Base-by-base conservation (phyloP, 768 basidiomycete species). In the Collybia sp. region DNA sequence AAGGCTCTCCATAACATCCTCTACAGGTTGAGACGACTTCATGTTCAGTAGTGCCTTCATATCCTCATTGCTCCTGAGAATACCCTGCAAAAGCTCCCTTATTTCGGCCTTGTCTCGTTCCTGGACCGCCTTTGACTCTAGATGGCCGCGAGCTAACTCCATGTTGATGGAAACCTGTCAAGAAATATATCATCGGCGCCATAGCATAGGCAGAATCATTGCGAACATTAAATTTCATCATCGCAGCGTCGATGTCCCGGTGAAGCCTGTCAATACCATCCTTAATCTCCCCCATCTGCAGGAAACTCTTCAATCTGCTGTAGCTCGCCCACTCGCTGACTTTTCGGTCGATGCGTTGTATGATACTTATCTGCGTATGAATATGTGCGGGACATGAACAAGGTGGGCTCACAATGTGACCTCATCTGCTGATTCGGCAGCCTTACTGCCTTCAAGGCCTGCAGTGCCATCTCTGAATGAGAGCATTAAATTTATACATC, bases 1-100 rank as follows among this genome's bases (percentile, higher is more conserved):
- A 16, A 76, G 58, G 33, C 62, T 61, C 44, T 64, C 59, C 72
- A 76, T 75, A 36, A 73, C 59, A 30, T 65, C 60, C 43, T 69
- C 64, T 9, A 72, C 58, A 30, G 65, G 59, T 30, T 53, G 52
- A 39, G 60, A 53, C 11, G 67, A 61, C 34, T 61, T 49, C 48
- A 61, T 62, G 46, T 51, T 58, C 18, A 68, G 46, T 25, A 75
- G 47, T 1, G 54, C 44, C 39, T 54, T 63, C 53, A 74, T 62
- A 42, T 71, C 69, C n/a, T 66, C 57, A 3, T 47, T 54, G 49
- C 54, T 62, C 37, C 55, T 51, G 13, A 71, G 54, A 30, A 73
- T 64, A 1, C 48, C 54, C 40, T 67, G 62, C n/a, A 69, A 55
- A 12, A 66, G 46, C 13, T 65, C 62, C 30, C 65, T 59, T 13